Evolutionary conservation across 2,329 filamentous ascomycete genomes (phyloP).

Genomic region (Diaporthe destruens): DNA sequence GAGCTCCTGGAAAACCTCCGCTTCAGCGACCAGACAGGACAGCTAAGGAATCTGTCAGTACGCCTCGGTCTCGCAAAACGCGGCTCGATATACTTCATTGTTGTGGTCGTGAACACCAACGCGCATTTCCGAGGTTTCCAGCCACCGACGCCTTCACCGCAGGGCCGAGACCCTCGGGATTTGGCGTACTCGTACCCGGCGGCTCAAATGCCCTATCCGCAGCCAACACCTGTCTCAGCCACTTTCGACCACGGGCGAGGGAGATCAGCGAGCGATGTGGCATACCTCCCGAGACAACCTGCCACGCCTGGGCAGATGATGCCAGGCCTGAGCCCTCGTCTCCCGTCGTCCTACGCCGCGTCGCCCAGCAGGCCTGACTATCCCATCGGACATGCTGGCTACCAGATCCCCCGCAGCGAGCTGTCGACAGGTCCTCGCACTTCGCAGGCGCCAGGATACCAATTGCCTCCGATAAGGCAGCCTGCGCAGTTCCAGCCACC

Average conservation of each 20-base stretch:
- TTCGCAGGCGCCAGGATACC: constrained; percentile 54
- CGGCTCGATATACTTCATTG: constrained; percentile 73
- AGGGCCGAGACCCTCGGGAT: constrained; percentile 58
- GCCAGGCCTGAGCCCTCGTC: constrained; percentile 56
- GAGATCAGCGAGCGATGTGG: constrained; percentile 51
- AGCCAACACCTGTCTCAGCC: constrained; percentile 60
- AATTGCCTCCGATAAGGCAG: constrained; percentile 63
- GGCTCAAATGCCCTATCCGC: constrained; percentile 54
- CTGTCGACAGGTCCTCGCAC: constrained; percentile 52
- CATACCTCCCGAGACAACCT: constrained; percentile 46
- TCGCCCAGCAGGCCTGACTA: constrained; percentile 61
- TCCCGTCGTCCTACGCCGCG: constrained; percentile 60
- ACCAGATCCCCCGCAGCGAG: constrained; percentile 68
- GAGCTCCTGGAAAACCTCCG: constrained; percentile 68
- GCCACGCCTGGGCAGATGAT: constrained; percentile 50
- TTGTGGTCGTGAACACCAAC: constrained; percentile 59
- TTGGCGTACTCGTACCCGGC: constrained; percentile 57
- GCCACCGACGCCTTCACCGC: constrained; percentile 61
- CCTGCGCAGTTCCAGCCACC: constrained; percentile 50
- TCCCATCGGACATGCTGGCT: constrained; percentile 57
- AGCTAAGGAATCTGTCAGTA: constrained; percentile 62
- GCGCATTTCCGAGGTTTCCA: constrained; percentile 53
- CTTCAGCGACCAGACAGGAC: constrained; percentile 66
- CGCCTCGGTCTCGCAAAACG: constrained; percentile 70
- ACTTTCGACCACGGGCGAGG: constrained; percentile 61